These are phyloP conservation scores for Pythium brachiatum DNA, from an alignment of 352 stramenopile species.

Conservation along the genomic window DNA sequence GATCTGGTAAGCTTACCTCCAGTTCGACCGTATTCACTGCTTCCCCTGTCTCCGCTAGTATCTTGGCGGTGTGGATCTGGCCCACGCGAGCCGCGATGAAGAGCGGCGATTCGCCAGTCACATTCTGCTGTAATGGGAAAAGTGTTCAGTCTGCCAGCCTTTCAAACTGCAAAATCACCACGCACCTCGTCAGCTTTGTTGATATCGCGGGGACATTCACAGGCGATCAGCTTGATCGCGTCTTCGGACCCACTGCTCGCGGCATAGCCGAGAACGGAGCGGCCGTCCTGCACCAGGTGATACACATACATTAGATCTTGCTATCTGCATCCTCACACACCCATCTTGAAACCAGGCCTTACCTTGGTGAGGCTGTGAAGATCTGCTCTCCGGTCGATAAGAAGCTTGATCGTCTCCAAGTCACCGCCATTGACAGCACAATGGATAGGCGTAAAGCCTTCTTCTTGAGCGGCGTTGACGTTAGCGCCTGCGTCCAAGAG, in stretches of 20 bases:
- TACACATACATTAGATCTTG: not conserved
- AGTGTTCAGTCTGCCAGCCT: no score
- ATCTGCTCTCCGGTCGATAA: not conserved
- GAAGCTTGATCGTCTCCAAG: not conserved
- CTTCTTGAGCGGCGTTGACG: not conserved
- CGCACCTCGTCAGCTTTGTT: not conserved
- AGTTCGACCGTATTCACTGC: not conserved
- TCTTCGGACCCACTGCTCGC: not conserved
- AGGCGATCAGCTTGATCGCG: not conserved
- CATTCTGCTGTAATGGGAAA: not conserved
- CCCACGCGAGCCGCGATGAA: not conserved
- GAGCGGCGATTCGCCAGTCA: not conserved
- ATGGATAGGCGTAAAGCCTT: not conserved
- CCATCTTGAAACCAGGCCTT: no score
- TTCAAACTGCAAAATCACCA: not conserved
- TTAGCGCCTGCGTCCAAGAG: not conserved
- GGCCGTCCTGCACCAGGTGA: not conserved
- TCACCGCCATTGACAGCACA: not conserved
- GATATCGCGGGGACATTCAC: not conserved
- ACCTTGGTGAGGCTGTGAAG: not conserved
- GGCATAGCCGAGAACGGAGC: not conserved
- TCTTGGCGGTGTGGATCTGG: not conserved
- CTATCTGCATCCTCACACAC: not conserved
- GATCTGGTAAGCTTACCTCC: no score
- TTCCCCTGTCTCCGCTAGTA: not conserved